phyloP scores from a whole-genome alignment of 495 filamentous ascomycete genomes.

The Penicillium odoratum region DNA sequence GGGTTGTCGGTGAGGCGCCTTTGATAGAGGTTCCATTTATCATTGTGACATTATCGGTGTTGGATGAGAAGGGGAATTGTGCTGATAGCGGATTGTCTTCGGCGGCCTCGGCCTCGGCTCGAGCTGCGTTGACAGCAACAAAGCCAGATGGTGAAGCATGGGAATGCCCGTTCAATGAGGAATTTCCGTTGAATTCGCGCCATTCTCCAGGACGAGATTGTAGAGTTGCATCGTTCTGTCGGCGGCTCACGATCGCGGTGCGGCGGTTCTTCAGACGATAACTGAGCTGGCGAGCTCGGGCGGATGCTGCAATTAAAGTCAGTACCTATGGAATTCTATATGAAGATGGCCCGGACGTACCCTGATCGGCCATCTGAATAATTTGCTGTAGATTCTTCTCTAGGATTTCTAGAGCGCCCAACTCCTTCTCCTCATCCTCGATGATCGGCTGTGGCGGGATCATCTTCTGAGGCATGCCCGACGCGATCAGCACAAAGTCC shows the following conservation, averaged over 20 bases:
- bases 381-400: constrained; percentile 73
- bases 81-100: constrained; percentile 38
- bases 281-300: constrained; percentile 77
- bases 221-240: constrained; percentile 49
- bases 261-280: constrained; percentile 75
- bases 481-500: constrained; percentile 78
- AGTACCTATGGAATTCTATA: not conserved
- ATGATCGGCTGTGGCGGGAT: constrained; percentile 78
- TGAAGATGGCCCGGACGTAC: constrained; percentile 38
- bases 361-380: constrained; percentile 79
- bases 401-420: constrained; percentile 79
- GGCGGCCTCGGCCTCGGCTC: constrained; percentile 31
- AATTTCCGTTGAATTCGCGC: constrained; percentile 39
- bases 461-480: constrained; percentile 80
- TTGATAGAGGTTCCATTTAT: constrained; percentile 53
- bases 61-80: constrained; percentile 44
- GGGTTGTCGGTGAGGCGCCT: constrained; percentile 53
- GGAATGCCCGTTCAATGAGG: constrained; percentile 30
- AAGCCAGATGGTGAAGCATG: constrained; percentile 51
- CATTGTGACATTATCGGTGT: constrained; percentile 48
- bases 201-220: constrained; percentile 38
- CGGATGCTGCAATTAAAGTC: constrained; percentile 56
- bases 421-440: constrained; percentile 83
- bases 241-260: constrained; percentile 64
- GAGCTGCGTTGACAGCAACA: constrained; percentile 56